These are phyloP conservation scores for Phycomyces blakesleeanus DNA, from an alignment of 192 early-diverging fungal species.

Conservation along the genomic window DNA sequence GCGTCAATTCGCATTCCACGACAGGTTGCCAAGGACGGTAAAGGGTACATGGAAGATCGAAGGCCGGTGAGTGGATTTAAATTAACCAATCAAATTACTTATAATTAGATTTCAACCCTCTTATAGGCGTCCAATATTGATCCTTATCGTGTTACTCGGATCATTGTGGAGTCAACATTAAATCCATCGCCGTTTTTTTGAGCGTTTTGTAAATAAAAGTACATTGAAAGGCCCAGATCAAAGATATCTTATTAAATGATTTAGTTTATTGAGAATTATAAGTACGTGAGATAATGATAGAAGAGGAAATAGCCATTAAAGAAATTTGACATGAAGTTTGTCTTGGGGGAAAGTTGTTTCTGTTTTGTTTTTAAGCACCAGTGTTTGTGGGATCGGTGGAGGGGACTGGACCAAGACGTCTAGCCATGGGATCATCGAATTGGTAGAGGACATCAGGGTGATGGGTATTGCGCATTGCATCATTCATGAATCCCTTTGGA, in stretches of 20 bases:
- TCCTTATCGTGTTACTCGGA: slow-evolving; percentile 48
- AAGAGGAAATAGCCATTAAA: no score
- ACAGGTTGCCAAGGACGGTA: slow-evolving; percentile 42
- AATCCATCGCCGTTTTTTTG: not conserved
- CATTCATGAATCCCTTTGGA: slow-evolving; percentile 18
- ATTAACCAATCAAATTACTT: not conserved
- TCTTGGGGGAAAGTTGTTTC: not conserved
- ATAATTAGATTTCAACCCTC: not conserved
- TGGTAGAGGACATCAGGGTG: slow-evolving; percentile 11
- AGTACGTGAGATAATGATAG: no score
- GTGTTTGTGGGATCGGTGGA: slow-evolving; percentile 14
- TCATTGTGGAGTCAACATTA: slow-evolving; percentile 45
- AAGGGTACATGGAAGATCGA: slow-evolving; percentile 53
- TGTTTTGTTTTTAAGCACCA: slow-evolving; percentile 12
- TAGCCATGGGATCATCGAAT: slow-evolving; percentile 19
- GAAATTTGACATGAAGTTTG: no score
- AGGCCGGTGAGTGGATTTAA: slow-evolving; percentile 30
- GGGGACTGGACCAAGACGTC: slow-evolving; percentile 16
- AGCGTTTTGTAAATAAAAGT: not conserved
- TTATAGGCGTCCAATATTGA: slow-evolving; percentile 49
- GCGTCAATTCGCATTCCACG: slow-evolving; percentile 57
- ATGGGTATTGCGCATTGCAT: slow-evolving; percentile 8
- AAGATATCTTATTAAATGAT: no score
- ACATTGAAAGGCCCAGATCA: not conserved
- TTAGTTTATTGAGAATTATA: not conserved